Evolutionary conservation across 805 yeast species (phyloP).

Genomic region (Yamadazyma ubonensis): DNA sequence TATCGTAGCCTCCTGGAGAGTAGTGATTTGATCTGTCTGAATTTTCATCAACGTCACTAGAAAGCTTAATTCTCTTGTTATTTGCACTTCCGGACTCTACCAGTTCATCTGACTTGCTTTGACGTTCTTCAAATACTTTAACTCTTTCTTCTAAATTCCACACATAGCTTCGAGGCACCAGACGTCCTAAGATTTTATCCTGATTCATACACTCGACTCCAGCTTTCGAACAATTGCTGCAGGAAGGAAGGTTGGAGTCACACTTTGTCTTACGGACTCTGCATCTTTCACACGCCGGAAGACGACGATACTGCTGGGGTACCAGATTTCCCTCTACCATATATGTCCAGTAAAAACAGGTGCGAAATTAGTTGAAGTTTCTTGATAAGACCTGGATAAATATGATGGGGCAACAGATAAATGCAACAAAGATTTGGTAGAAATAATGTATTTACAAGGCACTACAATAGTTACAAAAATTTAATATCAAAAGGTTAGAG

Average conservation of each 20-base stretch:
- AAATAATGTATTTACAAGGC: too few species aligned
- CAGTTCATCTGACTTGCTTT: neutral
- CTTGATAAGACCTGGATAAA: too few species aligned
- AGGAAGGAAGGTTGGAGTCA: slow-evolving; percentile 21
- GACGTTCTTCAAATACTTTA: neutral
- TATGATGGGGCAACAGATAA: too few species aligned
- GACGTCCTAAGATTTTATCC: slow-evolving; percentile 13
- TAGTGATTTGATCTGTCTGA: neutral
- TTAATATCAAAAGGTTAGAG: too few species aligned
- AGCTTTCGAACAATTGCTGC: slow-evolving; percentile 26
- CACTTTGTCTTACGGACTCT: slow-evolving; percentile 12
- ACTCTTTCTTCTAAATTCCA: slow-evolving; percentile 4
- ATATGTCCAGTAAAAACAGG: neutral
- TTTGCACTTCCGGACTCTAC: neutral
- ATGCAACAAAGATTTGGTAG: too few species aligned
- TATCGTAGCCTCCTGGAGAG: neutral
- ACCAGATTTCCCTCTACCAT: neutral
- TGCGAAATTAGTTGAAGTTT: too few species aligned
- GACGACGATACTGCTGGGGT: neutral
- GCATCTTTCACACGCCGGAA: slow-evolving; percentile 17
- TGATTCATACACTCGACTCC: slow-evolving; percentile 26
- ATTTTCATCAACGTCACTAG: neutral
- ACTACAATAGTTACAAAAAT: too few species aligned
- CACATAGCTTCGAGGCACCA: slow-evolving; percentile 9
- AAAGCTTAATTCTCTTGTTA: too few species aligned